These are phyloP conservation scores for Cicer judaicum DNA, from an alignment of 306 rosid species.

Conservation along the genomic window DNA sequence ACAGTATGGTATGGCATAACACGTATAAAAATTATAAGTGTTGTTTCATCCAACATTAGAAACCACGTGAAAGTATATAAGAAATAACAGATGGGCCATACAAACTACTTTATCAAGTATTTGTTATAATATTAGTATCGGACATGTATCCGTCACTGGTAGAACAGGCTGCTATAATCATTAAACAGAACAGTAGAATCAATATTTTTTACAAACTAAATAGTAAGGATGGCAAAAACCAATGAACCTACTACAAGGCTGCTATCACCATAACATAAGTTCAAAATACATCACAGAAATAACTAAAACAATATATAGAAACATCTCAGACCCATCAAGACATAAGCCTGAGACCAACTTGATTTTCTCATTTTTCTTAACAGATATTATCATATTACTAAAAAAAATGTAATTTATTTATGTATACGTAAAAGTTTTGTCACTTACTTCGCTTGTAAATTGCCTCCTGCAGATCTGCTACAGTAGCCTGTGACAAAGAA, in stretches of 20 bases:
- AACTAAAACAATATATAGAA: slow-evolving; percentile 28
- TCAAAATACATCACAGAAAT: slow-evolving; percentile 15
- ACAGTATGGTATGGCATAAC: too few relatives aligned
- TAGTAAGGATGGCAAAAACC: slow-evolving; percentile 33
- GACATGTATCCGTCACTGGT: neutral
- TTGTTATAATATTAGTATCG: neutral
- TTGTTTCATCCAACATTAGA: neutral
- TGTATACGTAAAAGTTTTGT: neutral
- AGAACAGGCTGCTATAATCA: neutral
- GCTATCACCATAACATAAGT: slow-evolving; percentile 10
- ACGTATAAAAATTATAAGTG: too few relatives aligned
- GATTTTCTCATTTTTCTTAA: slow-evolving; percentile 5
- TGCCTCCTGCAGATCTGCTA: slow-evolving; percentile 92
- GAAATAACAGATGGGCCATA: neutral
- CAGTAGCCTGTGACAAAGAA: slow-evolving; percentile 71
- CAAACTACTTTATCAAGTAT: neutral
- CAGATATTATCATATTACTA: neutral
- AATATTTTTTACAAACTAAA: neutral
- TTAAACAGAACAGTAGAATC: neutral
- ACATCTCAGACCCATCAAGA: slow-evolving; percentile 15
- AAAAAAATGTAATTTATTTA: neutral
- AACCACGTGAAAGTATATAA: neutral
- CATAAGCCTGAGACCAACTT: neutral
- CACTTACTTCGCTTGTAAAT: slow-evolving; percentile 84
- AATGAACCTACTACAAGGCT: slow-evolving; percentile 4